A percentile compares a stretch with the other conserved stretches of the same genome.
These are phyloP conservation scores for Phlebiopsis flavidoalba DNA, from an alignment of 768 basidiomycete genomes.

Conservation along the genomic window DNA sequence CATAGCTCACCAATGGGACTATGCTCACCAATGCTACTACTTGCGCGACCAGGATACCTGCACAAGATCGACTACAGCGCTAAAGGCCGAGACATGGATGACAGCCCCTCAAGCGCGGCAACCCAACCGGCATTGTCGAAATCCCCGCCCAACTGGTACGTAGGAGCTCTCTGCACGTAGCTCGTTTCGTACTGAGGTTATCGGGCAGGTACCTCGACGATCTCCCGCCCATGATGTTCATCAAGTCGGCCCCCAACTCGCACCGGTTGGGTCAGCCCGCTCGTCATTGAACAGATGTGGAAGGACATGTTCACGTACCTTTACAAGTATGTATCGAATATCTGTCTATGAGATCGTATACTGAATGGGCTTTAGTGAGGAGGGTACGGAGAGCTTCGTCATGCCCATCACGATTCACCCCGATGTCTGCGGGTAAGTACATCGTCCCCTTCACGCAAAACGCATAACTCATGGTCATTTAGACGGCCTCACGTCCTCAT, in stretches of 20 bases:
- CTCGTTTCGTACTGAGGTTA: background rate
- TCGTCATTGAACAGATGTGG: conserved; percentile 69
- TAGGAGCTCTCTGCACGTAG: too few relatives aligned
- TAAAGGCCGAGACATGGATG: conserved; percentile 66
- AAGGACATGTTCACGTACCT: conserved; percentile 69
- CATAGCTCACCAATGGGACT: conserved; percentile 13
- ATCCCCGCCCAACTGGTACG: conserved; percentile 70
- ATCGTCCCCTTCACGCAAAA: background rate
- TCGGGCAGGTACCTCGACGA: conserved; percentile 60
- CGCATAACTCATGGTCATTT: background rate
- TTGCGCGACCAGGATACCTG: conserved; percentile 63
- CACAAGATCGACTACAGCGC: conserved; percentile 64
- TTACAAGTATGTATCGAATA: conserved; percentile 38
- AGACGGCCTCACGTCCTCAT: conserved; percentile 67
- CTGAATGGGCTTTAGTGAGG: conserved; percentile 35
- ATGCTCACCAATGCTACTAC: conserved; percentile 58
- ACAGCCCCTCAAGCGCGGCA: conserved; percentile 60
- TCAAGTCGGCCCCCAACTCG: conserved; percentile 59
- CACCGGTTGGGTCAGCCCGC: conserved; percentile 65
- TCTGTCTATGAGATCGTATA: background rate
- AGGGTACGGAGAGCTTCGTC: conserved; percentile 48
- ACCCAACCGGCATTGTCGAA: conserved; percentile 55
- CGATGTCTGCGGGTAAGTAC: conserved; percentile 60
- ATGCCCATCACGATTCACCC: conserved; percentile 79
- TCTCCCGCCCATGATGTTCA: conserved; percentile 76